Evolutionary conservation across 164 flowering plant genomes (phyloP), one percentile per base, ranked within the genome.

Genomic region (Saururus chinensis): DNA sequence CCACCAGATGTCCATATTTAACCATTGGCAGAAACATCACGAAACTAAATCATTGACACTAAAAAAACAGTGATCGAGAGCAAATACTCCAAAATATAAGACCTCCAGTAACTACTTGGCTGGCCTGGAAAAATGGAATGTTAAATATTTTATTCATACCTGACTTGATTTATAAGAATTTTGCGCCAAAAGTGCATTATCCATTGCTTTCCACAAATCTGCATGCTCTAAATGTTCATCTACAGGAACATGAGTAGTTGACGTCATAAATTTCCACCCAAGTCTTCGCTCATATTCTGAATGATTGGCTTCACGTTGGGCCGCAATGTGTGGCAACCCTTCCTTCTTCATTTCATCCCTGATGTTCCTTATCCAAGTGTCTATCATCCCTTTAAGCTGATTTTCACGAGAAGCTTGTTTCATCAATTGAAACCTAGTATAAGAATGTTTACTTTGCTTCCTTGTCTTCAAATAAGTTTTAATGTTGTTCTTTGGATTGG

Each of bases 121-220:
- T 19, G 1, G 22, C 23, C 21, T 53, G 23, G 11, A 19, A 8
- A 19, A 21, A 53, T 1, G 22, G 35, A 19, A 22, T 12, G 25
- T 68, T 65, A 24, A 24, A 0, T 25, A 66, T 42, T 6, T 40
- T 40, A 6, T 40, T 10, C 4, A 45, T 71, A 88, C 96, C 84
- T 79, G 78, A 63, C 59, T 59, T 11, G 66, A 77, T 40, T 75
- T 80, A n/a, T 68, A 56, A 55, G 75, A 70, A 68, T 77, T 76
- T 58, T 70, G 41, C 57, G 82, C 74, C 40, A 81, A 80, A 55
- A 82, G 30, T 48, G 81, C 71, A 6, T 77, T 61, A 57, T 90
- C 96, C 92, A 90, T 78, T 65, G 88, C 96, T 62, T 77, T 78
- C 95, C 97, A 93, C 67, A 90, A 65, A 79, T 76, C 73, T 53